These are phyloP conservation scores for Tephrocybe sp. DNA, from an alignment of 768 basidiomycete genomes.

Conservation along the genomic window DNA sequence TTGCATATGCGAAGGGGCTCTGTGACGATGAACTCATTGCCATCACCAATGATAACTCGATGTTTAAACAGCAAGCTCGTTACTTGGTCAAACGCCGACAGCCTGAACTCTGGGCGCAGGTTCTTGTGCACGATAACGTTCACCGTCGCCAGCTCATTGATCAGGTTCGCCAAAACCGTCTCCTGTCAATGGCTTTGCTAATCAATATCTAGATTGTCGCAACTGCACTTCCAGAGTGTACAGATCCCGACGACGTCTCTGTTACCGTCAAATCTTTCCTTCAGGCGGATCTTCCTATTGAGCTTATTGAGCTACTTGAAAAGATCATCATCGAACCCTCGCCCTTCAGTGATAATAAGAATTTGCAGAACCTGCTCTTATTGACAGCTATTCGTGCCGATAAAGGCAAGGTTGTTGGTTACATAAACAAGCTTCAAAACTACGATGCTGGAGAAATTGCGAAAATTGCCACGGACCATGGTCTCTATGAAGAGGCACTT, in stretches of 20 bases:
- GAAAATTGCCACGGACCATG: constrained; percentile 94
- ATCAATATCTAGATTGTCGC: constrained; percentile 66
- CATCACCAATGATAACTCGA: constrained; percentile 98
- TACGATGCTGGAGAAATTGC: constrained; percentile 96
- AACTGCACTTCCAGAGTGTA: constrained; percentile 94
- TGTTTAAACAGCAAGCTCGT: constrained; percentile 99
- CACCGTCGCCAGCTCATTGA: constrained; percentile 94
- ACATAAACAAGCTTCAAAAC: constrained; percentile 96
- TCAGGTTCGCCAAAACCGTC: constrained; percentile 49
- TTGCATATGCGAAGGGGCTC: constrained; percentile 98
- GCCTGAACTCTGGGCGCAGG: constrained; percentile 95
- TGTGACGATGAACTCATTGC: constrained; percentile 96
- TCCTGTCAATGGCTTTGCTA: not conserved
- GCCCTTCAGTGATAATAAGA: constrained; percentile 96
- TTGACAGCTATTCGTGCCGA: constrained; percentile 96
- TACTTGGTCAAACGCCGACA: constrained; percentile 96
- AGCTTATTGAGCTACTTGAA: constrained; percentile 95
- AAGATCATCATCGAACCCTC: constrained; percentile 98
- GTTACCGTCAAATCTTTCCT: constrained; percentile 98
- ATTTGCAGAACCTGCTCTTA: constrained; percentile 91
- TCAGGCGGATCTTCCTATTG: constrained; percentile 92
- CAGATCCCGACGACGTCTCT: constrained; percentile 98
- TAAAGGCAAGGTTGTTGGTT: constrained; percentile 96
- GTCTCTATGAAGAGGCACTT: constrained; percentile 93
- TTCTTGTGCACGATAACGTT: constrained; percentile 83